These are phyloP conservation scores for Rhodotorula sp. DNA, from an alignment of 1,284 basidiomycete species.

Conservation along the genomic window DNA sequence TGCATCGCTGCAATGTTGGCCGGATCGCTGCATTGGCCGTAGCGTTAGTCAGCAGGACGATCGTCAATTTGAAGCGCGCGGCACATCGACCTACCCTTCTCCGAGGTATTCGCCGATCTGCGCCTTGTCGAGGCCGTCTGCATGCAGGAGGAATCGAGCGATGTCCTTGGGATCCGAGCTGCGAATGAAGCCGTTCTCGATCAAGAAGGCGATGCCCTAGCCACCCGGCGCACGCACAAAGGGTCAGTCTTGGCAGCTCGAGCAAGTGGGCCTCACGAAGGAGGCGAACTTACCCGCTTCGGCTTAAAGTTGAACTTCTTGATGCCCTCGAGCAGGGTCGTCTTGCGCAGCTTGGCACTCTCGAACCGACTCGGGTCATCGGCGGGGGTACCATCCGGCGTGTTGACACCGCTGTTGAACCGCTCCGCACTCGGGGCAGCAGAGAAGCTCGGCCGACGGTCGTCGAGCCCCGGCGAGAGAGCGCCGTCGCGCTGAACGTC, in stretches of 20 bases:
- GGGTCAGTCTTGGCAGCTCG: background rate
- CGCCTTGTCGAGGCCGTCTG: conserved; percentile 90
- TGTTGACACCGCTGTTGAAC: conserved; percentile 46
- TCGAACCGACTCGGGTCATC: conserved; percentile 95
- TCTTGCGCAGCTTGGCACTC: conserved; percentile 96
- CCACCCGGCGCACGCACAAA: too few species aligned
- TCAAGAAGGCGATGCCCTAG: conserved; percentile 82
- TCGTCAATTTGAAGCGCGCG: background rate
- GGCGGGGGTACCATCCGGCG: conserved; percentile 61
- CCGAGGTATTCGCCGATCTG: conserved; percentile 98
- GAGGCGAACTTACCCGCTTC: conserved; percentile 64
- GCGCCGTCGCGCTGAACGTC: conserved; percentile 1
- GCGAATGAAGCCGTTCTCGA: conserved; percentile 85
- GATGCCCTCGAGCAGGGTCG: conserved; percentile 88
- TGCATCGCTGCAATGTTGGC: conserved; percentile 90
- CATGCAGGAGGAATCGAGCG: conserved; percentile 79
- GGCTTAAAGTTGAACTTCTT: conserved; percentile 99
- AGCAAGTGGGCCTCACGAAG: too few species aligned
- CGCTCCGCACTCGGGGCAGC: background rate
- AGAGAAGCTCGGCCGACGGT: background rate
- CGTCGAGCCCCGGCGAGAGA: conserved; percentile 3
- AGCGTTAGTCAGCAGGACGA: conserved; percentile 23
- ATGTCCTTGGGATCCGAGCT: conserved; percentile 73
- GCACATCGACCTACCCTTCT: conserved; percentile 67
- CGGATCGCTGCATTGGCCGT: conserved; percentile 62